Evolutionary conservation across 2,329 filamentous ascomycete species (phyloP), one percentile per base, ranked within the genome.

Genomic region (Fusarium sp.): DNA sequence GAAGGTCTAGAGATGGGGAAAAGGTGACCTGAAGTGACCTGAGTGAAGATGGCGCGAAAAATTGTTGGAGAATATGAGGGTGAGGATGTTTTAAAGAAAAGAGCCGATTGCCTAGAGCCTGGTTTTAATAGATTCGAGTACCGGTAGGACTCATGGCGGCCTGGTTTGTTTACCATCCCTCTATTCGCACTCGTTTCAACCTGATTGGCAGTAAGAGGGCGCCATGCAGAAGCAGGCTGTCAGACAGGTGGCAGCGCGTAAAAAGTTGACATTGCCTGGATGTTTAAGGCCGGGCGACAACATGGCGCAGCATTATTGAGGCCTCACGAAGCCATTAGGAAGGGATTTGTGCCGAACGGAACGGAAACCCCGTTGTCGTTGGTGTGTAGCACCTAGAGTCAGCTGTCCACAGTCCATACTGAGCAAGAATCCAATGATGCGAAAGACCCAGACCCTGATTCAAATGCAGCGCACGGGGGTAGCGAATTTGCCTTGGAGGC

Each of bases 181-280:
- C 54, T n/a, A 18, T 16, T 38, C 54, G 54, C 31, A 16, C 20
- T 22, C 54, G 14, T 37, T 58, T 58, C 54, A n/a, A 58, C 14
- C 11, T 58, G 54, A 58, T 58, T 58, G 54, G 54, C 10, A 58
- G 20, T 18, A 22, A 5, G 54, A 18, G 54, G 38, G n/a, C 54
- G 31, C 54, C 54, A 58, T 58, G 54, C 54, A 58, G 54, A 24
- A 58, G 54, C 54, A 58, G 54, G 34, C 54, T 58, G 31, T 34
- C 54, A 24, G 31, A 37, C 14, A 58, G 54, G 54, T 58, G 54
- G 54, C 54, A 58, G 34, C 16, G 34, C 54, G 34, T 34, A 38
- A 58, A 38, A 38, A n/a, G 34, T 11, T 37, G 34, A 16, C 54
- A 37, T 22, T 29, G 20, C 20, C 34, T 58, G 14, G 34, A n/a